Evolutionary conservation across 2,329 filamentous ascomycete genomes (phyloP), one percentile per base, ranked within the genome.

Genomic region (Dothistroma septosporum): DNA sequence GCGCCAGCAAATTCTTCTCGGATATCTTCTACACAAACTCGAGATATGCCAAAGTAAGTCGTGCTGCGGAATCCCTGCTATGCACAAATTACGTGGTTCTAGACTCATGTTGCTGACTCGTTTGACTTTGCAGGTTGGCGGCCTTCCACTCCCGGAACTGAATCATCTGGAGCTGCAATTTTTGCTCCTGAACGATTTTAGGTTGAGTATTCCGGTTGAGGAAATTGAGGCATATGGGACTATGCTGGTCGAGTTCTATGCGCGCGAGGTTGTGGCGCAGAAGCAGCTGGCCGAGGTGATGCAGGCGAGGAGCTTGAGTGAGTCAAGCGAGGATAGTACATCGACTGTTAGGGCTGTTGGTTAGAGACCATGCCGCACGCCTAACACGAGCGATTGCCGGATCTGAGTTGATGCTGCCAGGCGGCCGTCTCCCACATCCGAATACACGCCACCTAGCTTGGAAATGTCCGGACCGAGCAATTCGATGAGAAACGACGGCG

Each of bases 1-100:
- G 94, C 76, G 92, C 94, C 5, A 97, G 93, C 84, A 99, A 99
- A 77, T 99, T 97, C 82, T 99, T 99, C 77, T 97, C 93, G 5
- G 86, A 99, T 77, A 93, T 97, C 46, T 99, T 99, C 71, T 99
- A 97, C 75, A 99, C 94, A 10, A 99, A 99, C 76, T 97, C 94
- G 58, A 86, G 94, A 86, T 99, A 99, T 75, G 94, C 94, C 62
- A 99, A 97, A 89, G 94, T 96, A 82, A 65, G 82, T 21, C 1
- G 28, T 35, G 22, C 41, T 35, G n/a, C 49, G 41, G 41, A 44
- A 44, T 9, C 41, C 41, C 41, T 44, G 41, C 10, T 24, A 32
- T 31, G n/a, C 22, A n/a, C 24, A 53, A 53, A 53, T 33, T 22
- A 50, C 55, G 31, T 54, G 16, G n/a, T 44, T 44, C 41, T n/a